Base-by-base conservation (phyloP, 2,329 filamentous ascomycete genomes). In the Aspergillus versicolor region DNA sequence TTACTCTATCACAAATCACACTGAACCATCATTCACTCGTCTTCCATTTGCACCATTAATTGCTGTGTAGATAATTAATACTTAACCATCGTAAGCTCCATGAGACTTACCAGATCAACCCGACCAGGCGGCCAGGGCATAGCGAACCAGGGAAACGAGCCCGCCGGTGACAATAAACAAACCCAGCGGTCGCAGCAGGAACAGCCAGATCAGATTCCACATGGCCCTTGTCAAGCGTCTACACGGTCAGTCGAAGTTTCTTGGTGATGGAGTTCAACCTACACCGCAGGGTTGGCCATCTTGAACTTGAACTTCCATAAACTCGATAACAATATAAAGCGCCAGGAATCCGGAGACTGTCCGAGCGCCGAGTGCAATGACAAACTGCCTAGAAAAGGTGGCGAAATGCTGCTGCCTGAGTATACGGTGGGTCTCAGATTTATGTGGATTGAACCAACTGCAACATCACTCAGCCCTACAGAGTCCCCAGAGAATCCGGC, bases 161-260 rank as follows among this genome's bases (percentile, higher is more conserved):
- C 51, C 51, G 8, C 51, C 51, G 17, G 51, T 53, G 13, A 47
- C 21, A 11, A 53, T 47, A 7, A 53, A 53, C 2, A 53, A 12
- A 3, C 42, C 51, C 9, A 53, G 5, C n/a, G 51, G 51, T 2
- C 51, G 51, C 12, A 53, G 43, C 3, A 53, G 8, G n/a, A 45
- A 47, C 11, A 53, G 32, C 42, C 43, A 53, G 3, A 53, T 30
- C 9, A 7, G 19, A 37, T 34, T 53, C 30, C 34, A 40, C 1
- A 53, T 47, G 1, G 51, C 40, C 13, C 21, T 46, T 5, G 15
- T 24, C 30, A 47, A 3, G 4, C 51, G 51, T 4, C 51, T 53
- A 15, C 3, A 19, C 5, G 13, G 22, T 30, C 21, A 30, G 38
- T 17, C 21, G 8, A 17, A 12, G 21, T 38, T 13, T 7, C 22